Evolutionary conservation across 106 monocot species (phyloP), one percentile per base, ranked within the genome.

Genomic region (Chionographis japonica): DNA sequence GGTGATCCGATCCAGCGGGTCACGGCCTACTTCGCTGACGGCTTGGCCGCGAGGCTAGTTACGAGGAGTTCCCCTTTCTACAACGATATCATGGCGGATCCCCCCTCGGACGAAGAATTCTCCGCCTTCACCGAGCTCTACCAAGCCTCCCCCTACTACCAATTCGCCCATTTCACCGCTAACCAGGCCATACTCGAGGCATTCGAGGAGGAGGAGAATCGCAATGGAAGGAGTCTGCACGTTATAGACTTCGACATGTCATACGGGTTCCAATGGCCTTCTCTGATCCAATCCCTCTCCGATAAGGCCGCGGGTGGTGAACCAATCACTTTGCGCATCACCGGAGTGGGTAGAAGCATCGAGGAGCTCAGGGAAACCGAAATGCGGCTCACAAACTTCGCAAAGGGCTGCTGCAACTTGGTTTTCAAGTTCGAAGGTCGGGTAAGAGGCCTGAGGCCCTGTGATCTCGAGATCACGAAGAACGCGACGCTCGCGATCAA

Each of bases 261-360:
- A 0, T 80, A 85, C 60, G 89, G 89, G 6, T 80, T 89, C 57
- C 89, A 89, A 49, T 89, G 89, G 89, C 85, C 89, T 46, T 89
- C 89, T 19, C 62, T 89, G n/a, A 82, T 89, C 60, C 82, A 89
- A 50, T 85, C 89, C 46, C 52, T 89, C 8, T 85, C 79, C 6
- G 89, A 89, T 18, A 82, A 71, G 66, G 82, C 82, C 41, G 61
- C 67, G 3, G 20, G n/a, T n/a, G 18, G 2, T 36, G 38, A 68
- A 4, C 81, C 73, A 3, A 71, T 89, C 50, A 67, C 54, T n/a
- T 79, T 89, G 11, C 72, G 65, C 18, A 52, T 89, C 40, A 85
- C 85, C 0, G 89, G 82, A 3, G 68, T 79, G 41, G 81, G 82
- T 12, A 19, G 68, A 27, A 85, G 56, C 76, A 2, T 13, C 2